Evolutionary conservation across 1,284 basidiomycete species (phyloP).

Genomic region (Rugosomyces carneus): DNA sequence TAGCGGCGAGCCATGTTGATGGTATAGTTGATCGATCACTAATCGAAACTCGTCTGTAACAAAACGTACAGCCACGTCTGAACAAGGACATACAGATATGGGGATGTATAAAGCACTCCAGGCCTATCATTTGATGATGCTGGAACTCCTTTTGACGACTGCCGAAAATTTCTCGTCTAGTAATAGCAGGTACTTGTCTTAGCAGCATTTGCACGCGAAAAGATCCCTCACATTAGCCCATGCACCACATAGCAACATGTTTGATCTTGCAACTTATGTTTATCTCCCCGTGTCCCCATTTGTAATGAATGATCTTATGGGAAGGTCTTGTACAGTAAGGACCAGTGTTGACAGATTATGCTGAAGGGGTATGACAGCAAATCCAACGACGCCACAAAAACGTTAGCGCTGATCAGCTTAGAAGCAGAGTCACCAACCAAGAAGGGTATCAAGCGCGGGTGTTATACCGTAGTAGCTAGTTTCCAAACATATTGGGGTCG

Average conservation of each 20-base stretch:
- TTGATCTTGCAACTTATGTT: neutral
- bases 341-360: too few relatives aligned
- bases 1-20: slow-evolving; percentile 12
- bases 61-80: neutral
- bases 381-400: neutral
- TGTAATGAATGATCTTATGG: neutral
- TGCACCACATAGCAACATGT: neutral
- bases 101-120: neutral
- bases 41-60: slow-evolving; percentile 10
- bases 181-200: too few relatives aligned
- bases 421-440: neutral
- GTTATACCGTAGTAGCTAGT: too few relatives aligned
- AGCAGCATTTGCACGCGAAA: too few relatives aligned
- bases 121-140: too few relatives aligned
- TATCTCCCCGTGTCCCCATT: neutral
- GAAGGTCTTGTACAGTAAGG: too few relatives aligned
- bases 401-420: neutral
- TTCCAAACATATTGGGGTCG: too few relatives aligned
- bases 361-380: neutral
- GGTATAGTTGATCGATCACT: slow-evolving; percentile 5
- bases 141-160: too few relatives aligned
- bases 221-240: too few relatives aligned
- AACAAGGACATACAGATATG: neutral
- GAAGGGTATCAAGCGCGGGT: neutral
- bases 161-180: too few relatives aligned